Base-by-base conservation (phyloP, 2,329 filamentous ascomycete genomes). In the Capronia coronata region DNA sequence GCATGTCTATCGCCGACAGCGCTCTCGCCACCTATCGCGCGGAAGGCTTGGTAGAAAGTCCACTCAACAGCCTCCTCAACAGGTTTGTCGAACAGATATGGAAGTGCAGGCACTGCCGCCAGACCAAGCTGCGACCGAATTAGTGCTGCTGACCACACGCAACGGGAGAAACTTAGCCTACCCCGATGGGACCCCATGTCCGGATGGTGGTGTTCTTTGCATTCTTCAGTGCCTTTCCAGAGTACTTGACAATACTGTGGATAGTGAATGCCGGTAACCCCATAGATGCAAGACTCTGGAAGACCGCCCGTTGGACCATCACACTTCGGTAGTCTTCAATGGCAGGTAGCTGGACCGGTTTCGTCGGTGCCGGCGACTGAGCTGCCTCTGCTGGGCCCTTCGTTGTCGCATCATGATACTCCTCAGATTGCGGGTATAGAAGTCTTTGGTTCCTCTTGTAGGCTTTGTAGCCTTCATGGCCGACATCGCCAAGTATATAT, bases 401-500 rank as follows among this genome's bases (percentile, higher is more conserved):
- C 18, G 35, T 22, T 8, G 35, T 49, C 13, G 48, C 51, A 19
- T 51, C 50, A 4, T 43, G 46, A 30, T 54, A 51, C 21, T 58
- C 48, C 53, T 80, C 74, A 10, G 83, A 65, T 8, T 82, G 74
- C 0, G 88, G 87, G 59, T 90, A 79, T 18, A 89, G 69, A 1
- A 80, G 75, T 32, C 79, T 78, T 67, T 93, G 86, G 65, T 98
- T 97, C 49, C 86, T 80, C 67, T 86, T 78, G 67, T 96, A 97
- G 6, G 91, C 84, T 65, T 96, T 95, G 74, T 95, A 97, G 4
- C 93, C 91, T 68, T 98, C 93, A 64, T 96, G 84, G 27, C 79
- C 77, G 41, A 97, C 91, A 64, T 98, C 93, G 42, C 93, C 91
- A 11, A 89, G 69, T 18, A 98, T 79, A 64, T 98, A 98, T 9